Base-by-base conservation (phyloP, 331 rosid genomes). In the Quercus tomentella region DNA sequence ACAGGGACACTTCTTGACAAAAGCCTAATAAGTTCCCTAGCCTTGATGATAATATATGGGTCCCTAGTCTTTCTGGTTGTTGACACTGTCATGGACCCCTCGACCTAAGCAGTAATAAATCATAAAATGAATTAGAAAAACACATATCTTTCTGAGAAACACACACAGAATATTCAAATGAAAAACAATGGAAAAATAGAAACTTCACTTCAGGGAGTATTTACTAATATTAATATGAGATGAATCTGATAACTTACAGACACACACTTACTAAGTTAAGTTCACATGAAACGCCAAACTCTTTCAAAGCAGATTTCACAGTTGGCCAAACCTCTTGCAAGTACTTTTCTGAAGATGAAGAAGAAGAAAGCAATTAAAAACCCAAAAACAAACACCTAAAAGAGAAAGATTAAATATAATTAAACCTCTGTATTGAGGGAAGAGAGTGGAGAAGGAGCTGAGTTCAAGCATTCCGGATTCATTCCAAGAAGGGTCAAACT, bases 1-100 rank as follows among this genome's bases (percentile, higher is more conserved):
- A 91, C 97, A 85, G 98, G 94, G 77, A 93, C 98, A 86, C 98
- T 95, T 72, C 99, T 88, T 1, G 99, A 89, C 28, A 96, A 88
- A 78, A 96, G 98, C 84, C 84, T 93, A 7, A 96, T 89, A 63
- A 93, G 97, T 89, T 96, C 98, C 80, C 97, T 90, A 54, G 99
- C 96, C 83, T 96, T 96, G 54, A 96, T 75, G 56, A 96, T 81
- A 65, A 96, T 93, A 82, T 80, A 96, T 0, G 99, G 99, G 43
- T 95, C 99, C 80, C 85, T 88, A 5, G 97, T 93, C 81, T 93
- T 95, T 78, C 90, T 86, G 20, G 98, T 93, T 2, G 99, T 95
- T 9, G 98, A 84, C 49, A 95, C 99, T 7, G 94, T 93, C 98
- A 95, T 95, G 17, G 98, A 91, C 20, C 99, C 99, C 75, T 88